Percentiles rank a stretch among this genome's conserved stretches.
Evolutionary conservation across 768 basidiomycete genomes (phyloP).

Genomic region (Cubamyces sp.): DNA sequence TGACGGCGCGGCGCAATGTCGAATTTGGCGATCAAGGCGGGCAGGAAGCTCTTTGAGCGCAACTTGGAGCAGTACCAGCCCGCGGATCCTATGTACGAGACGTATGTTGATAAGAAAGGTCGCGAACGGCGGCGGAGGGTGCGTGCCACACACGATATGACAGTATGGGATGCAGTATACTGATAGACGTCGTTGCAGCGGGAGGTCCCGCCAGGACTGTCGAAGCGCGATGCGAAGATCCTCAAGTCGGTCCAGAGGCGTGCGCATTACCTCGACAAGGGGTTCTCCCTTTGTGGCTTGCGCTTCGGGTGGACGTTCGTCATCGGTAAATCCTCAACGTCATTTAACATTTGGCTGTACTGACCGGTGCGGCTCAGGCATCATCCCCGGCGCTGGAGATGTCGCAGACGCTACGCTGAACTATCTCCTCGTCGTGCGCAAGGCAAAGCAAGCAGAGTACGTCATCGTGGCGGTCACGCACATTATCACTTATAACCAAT

Average conservation of each 20-base stretch:
- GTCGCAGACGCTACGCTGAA: conserved; percentile 64
- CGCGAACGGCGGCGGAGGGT: conserved; percentile 64
- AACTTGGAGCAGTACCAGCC: conserved; percentile 72
- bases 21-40: conserved; percentile 44
- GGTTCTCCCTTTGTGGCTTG: conserved; percentile 77
- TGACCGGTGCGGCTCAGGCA: conserved; percentile 39
- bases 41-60: conserved; percentile 61
- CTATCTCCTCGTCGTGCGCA: conserved; percentile 77
- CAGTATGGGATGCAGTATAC: not conserved
- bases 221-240: conserved; percentile 72
- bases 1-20: conserved; percentile 19
- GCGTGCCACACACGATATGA: conserved; percentile 21
- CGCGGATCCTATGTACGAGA: conserved; percentile 75
- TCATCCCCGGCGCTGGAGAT: conserved; percentile 74
- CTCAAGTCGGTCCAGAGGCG: conserved; percentile 74
- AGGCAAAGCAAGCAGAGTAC: conserved; percentile 73
- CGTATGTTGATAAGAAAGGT: conserved; percentile 57
- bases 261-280: conserved; percentile 88
- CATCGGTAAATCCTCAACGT: conserved; percentile 46
- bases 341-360: not conserved
- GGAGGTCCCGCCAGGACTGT: conserved; percentile 74
- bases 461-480: conserved; percentile 26
- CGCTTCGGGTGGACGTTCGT: conserved; percentile 88
- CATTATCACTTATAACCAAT: not conserved
- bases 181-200: conserved; percentile 49